Evolutionary conservation across 2,329 filamentous ascomycete genomes (phyloP).

Genomic region (Tolypocladium guangdongense): DNA sequence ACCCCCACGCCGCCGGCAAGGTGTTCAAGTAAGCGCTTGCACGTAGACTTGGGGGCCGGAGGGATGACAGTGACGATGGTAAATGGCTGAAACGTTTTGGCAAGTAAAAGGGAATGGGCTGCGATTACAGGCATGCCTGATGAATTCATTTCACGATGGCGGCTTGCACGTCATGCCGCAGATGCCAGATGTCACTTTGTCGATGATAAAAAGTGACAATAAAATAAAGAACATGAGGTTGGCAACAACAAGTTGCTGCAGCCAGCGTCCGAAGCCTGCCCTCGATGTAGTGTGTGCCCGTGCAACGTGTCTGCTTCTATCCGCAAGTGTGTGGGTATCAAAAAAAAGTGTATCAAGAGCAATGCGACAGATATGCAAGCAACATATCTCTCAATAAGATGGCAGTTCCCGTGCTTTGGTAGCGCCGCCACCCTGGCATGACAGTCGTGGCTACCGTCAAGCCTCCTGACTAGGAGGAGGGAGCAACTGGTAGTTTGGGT

Average conservation of each 20-base stretch:
- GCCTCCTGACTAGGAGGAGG: neutral
- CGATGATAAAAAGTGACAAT: neutral
- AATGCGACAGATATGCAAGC: neutral
- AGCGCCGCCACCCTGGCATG: neutral
- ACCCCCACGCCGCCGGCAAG: constrained; percentile 83
- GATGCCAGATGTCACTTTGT: neutral
- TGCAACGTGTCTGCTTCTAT: neutral
- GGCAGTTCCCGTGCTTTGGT: neutral
- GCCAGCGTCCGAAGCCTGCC: neutral
- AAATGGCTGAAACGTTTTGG: constrained; percentile 17
- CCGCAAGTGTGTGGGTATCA: neutral
- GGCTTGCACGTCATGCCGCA: neutral
- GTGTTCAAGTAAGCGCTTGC: constrained; percentile 80
- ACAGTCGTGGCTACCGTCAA: neutral
- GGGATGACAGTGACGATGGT: constrained; percentile 19
- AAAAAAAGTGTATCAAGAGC: neutral
- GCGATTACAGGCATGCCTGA: constrained; percentile 15
- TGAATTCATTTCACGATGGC: constrained; percentile 2
- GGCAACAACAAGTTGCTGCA: neutral
- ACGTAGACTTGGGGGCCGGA: constrained; percentile 6
- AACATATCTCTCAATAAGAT: neutral
- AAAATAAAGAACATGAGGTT: neutral
- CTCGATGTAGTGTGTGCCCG: neutral
- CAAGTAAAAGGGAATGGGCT: constrained; percentile 15
- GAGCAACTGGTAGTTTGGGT: constrained; percentile 14